Evolutionary conservation across 2,329 filamentous ascomycete genomes (phyloP).

Genomic region (Lecanosticta acicola): DNA sequence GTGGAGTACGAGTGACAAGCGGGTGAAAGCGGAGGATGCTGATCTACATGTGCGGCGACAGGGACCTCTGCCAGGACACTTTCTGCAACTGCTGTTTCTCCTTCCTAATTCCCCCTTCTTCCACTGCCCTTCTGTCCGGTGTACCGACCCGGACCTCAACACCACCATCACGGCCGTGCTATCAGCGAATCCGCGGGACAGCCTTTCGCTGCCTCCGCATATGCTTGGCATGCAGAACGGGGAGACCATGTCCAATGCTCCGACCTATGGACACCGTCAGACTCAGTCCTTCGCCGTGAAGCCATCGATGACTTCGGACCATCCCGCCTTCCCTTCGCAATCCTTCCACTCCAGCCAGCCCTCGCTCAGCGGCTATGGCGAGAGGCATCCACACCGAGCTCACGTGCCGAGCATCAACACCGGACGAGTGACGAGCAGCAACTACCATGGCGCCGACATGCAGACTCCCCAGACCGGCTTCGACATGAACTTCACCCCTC

Average conservation of each 20-base stretch:
- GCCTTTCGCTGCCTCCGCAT: slow-evolving; percentile 74
- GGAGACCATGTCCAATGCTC: slow-evolving; percentile 57
- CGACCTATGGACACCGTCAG: slow-evolving; percentile 48
- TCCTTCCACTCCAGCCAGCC: slow-evolving; percentile 79
- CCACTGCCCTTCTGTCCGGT: slow-evolving; percentile 16
- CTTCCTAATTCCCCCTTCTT: slow-evolving; percentile 12
- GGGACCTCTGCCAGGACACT: slow-evolving; percentile 8
- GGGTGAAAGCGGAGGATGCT: slow-evolving; percentile 8
- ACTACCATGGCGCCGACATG: slow-evolving; percentile 56
- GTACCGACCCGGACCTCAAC: slow-evolving; percentile 18
- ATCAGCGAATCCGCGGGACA: slow-evolving; percentile 74
- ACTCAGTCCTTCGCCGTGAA: slow-evolving; percentile 64
- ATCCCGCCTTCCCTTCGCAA: slow-evolving; percentile 87
- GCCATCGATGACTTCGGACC: slow-evolving; percentile 63
- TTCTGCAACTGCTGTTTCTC: slow-evolving; percentile 10
- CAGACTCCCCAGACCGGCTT: slow-evolving; percentile 80
- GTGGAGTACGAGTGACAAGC: neutral
- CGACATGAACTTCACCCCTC: slow-evolving; percentile 97
- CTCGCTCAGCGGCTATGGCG: slow-evolving; percentile 69
- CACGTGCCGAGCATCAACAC: slow-evolving; percentile 87
- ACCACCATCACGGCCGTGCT: slow-evolving; percentile 69
- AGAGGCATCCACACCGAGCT: slow-evolving; percentile 74
- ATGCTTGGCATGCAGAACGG: slow-evolving; percentile 89
- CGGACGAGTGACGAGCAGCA: slow-evolving; percentile 47
- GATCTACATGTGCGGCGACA: slow-evolving; percentile 10